phyloP scores from a whole-genome alignment of 2,329 filamentous ascomycete genomes.

The Aurifilum marmelostoma region DNA sequence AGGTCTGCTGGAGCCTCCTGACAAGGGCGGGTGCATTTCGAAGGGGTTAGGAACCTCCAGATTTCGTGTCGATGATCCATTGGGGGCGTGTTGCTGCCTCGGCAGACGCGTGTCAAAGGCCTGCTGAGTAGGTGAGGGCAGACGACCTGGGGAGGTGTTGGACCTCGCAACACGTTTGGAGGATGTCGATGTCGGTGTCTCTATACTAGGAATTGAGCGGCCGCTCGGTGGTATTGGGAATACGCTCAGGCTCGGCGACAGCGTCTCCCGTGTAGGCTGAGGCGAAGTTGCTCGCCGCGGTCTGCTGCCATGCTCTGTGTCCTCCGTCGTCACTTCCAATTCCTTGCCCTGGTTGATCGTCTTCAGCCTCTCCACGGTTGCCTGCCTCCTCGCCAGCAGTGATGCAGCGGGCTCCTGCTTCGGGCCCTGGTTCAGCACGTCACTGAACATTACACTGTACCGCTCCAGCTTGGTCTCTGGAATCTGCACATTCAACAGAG shows the following conservation, averaged over 20 bases:
- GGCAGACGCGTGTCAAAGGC: conserved; percentile 37
- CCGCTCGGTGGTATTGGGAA: conserved; percentile 45
- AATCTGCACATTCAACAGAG: conserved; percentile 75
- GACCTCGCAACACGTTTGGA: conserved; percentile 51
- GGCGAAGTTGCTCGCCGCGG: conserved; percentile 55
- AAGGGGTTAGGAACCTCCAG: conserved; percentile 26
- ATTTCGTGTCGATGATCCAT: conserved; percentile 15
- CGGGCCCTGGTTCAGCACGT: conserved; percentile 60
- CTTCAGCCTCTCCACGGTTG: conserved; percentile 60
- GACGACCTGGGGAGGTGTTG: conserved; percentile 57
- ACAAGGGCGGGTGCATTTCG: conserved; percentile 16
- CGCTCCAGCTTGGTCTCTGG: conserved; percentile 80
- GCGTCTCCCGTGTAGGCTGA: conserved; percentile 38
- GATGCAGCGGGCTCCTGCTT: conserved; percentile 39
- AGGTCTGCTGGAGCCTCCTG: not conserved
- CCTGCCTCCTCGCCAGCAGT: conserved; percentile 61
- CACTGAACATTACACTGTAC: conserved; percentile 92
- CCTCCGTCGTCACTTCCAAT: conserved; percentile 37
- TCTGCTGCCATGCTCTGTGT: conserved; percentile 38
- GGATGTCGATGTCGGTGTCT: conserved; percentile 35
- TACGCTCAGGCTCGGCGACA: conserved; percentile 50
- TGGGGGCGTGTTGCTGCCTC: conserved; percentile 3
- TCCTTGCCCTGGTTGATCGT: conserved; percentile 44
- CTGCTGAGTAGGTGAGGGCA: conserved; percentile 47
- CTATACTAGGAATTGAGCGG: conserved; percentile 27